phyloP scores from a whole-genome alignment of 352 stramenopile genomes.

The Pythium insidiosum region DNA sequence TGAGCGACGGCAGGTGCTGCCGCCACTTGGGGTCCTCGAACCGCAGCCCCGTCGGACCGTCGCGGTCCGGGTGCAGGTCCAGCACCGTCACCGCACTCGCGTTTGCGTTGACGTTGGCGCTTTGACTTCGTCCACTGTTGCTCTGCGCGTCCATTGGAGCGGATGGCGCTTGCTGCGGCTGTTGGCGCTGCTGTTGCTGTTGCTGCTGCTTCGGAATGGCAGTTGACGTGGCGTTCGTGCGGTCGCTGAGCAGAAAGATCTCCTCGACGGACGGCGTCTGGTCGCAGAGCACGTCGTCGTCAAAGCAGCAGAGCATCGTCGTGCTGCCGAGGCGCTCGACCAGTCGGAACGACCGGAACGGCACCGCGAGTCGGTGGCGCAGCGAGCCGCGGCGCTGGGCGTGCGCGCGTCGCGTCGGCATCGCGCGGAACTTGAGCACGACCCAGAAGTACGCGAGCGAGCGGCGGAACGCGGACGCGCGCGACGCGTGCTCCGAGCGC shows the following conservation, averaged over 20 bases:
- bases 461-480: conserved; percentile 48
- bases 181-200: no score
- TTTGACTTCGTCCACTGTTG: conserved; percentile 22
- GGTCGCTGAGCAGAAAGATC: conserved; percentile 80
- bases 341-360: conserved; percentile 69
- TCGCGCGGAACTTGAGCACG: conserved; percentile 56
- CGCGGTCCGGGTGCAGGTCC: conserved; percentile 62
- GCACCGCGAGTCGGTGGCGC: conserved; percentile 33
- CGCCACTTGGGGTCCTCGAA: conserved; percentile 86
- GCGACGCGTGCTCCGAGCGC: conserved; percentile 58
- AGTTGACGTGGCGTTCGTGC: conserved; percentile 5
- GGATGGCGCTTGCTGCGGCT: no score
- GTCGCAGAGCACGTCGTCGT: conserved; percentile 83
- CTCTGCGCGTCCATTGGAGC: no score
- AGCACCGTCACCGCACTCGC: no score
- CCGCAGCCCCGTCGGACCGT: conserved; percentile 71
- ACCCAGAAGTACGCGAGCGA: conserved; percentile 73
- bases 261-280: conserved; percentile 72
- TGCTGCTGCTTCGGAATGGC: no score
- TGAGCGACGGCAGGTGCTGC: conserved; percentile 67
- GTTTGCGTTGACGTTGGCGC: no score
- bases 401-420: conserved; percentile 43
- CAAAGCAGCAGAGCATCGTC: conserved; percentile 85
- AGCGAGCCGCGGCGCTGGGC: conserved; percentile 13
- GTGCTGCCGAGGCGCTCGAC: conserved; percentile 75